phyloP scores from a whole-genome alignment of 768 basidiomycete genomes.

The Rhodotorula kratochvilovae region DNA sequence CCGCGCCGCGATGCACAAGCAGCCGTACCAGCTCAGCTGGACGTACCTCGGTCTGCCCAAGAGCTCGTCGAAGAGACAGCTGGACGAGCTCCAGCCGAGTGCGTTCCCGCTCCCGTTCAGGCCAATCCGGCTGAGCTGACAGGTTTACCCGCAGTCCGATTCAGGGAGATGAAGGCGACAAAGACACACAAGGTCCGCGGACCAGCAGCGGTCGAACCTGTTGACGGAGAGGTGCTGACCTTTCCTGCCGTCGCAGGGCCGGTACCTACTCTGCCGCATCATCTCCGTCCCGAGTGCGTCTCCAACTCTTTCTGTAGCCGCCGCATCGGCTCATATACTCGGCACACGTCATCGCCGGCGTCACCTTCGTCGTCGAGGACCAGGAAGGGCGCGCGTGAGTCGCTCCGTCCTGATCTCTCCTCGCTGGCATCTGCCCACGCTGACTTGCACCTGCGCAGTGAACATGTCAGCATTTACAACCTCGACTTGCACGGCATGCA shows the following conservation, averaged over 20 bases:
- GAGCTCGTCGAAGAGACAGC: background rate
- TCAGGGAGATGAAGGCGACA: background rate
- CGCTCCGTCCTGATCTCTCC: too few relatives aligned
- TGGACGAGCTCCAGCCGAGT: background rate
- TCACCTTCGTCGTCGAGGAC: constrained; percentile 3
- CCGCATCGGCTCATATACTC: too few relatives aligned
- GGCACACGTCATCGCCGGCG: background rate
- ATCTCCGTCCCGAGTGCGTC: background rate
- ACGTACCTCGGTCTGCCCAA: background rate
- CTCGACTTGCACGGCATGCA: background rate
- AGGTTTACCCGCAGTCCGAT: background rate
- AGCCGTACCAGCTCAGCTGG: background rate
- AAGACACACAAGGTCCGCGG: background rate
- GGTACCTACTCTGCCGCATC: background rate
- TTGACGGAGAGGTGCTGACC: background rate
- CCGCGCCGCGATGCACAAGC: too few relatives aligned
- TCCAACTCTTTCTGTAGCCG: background rate
- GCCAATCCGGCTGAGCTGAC: too few relatives aligned
- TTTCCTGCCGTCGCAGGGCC: background rate
- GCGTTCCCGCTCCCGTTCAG: background rate
- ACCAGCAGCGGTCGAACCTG: background rate
- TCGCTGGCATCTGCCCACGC: too few relatives aligned
- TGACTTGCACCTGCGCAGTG: background rate
- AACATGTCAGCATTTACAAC: background rate
- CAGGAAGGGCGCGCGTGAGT: background rate